Percentiles rank a stretch among this genome's conserved stretches.
These are phyloP conservation scores for Linum usitatissimum DNA, from an alignment of 345 rosid genomes.

Conservation along the genomic window DNA sequence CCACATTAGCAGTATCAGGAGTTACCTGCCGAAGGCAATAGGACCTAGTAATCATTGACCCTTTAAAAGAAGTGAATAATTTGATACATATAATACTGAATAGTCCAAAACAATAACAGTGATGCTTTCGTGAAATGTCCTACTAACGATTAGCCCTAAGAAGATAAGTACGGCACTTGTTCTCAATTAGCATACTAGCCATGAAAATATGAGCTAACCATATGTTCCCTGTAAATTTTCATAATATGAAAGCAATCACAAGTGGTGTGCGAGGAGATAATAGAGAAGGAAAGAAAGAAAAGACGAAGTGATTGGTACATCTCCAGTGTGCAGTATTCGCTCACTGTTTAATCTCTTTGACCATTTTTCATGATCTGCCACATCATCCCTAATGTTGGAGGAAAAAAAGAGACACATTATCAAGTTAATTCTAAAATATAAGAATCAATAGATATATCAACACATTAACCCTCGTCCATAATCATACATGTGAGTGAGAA, in stretches of 20 bases:
- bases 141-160: no score
- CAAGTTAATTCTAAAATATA: neutral
- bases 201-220: no score
- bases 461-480: neutral
- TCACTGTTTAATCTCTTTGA: constrained; percentile 35
- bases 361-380: constrained; percentile 65
- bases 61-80: neutral
- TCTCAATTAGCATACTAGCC: no score
- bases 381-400: constrained; percentile 41
- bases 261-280: neutral
- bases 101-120: no score
- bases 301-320: constrained; percentile 18
- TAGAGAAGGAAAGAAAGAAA: neutral
- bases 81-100: no score
- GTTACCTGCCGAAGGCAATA: constrained; percentile 26
- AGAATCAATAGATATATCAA: no score
- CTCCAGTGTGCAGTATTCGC: constrained; percentile 47
- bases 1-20: constrained; percentile 37
- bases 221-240: no score
- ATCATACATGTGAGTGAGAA: constrained; percentile 50
- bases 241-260: neutral
- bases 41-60: neutral
- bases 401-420: constrained; percentile 13
- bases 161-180: no score
- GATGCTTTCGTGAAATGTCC: no score